phyloP scores from a whole-genome alignment of 2,329 filamentous ascomycete genomes.

The Fusarium sp. region DNA sequence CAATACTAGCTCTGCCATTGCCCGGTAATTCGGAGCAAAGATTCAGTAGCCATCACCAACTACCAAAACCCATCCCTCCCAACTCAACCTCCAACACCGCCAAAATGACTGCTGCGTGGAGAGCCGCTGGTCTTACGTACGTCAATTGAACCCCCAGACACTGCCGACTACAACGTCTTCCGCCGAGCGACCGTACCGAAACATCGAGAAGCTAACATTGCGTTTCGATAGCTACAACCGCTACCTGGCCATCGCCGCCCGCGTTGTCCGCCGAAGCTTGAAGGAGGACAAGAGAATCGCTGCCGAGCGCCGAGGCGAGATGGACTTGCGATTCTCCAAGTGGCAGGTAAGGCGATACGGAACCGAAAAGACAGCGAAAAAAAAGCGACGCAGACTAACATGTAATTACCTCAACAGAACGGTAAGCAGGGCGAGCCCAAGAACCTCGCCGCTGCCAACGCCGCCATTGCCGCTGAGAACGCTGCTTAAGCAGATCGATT shows the following conservation, averaged over 20 bases:
- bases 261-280: constrained; percentile 93
- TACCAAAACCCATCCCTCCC: constrained; percentile 43
- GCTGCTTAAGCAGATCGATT: constrained; percentile 47
- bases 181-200: constrained; percentile 30
- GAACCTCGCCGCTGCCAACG: constrained; percentile 71
- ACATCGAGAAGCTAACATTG: constrained; percentile 48
- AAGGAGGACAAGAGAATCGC: constrained; percentile 91
- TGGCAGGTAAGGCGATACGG: constrained; percentile 76
- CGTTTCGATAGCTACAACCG: constrained; percentile 88
- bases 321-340: constrained; percentile 90
- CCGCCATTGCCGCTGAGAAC: constrained; percentile 51
- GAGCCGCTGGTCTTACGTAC: constrained; percentile 96
- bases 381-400: constrained; percentile 34
- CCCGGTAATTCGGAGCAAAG: constrained; percentile 48
- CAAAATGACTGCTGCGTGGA: constrained; percentile 98
- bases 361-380: background rate
- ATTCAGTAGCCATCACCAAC: constrained; percentile 50
- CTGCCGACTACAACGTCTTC: background rate
- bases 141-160: constrained; percentile 53
- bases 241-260: constrained; percentile 95
- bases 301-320: constrained; percentile 90
- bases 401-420: constrained; percentile 70
- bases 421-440: constrained; percentile 93
- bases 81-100: constrained; percentile 52
- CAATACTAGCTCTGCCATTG: constrained; percentile 37